Evolutionary conservation across 2,329 filamentous ascomycete species (phyloP), one percentile per base, ranked within the genome.

Genomic region (Arthrobotrys conoides): DNA sequence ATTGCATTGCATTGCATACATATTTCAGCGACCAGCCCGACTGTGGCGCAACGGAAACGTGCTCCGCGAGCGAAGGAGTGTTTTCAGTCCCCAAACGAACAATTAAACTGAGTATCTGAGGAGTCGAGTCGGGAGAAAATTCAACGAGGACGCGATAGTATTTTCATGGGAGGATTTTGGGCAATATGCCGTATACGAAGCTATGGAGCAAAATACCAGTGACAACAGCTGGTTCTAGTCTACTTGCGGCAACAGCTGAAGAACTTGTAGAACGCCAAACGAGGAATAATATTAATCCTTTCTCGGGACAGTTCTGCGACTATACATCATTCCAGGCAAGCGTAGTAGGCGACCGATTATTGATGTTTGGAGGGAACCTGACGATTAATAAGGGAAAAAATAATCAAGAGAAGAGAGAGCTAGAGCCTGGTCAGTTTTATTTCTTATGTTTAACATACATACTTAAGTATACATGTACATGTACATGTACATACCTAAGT

Each of bases 261-360:
- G 55, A 72, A 33, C 63, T 78, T 6, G 64, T 63, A 20, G 70
- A 79, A 36, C 64, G 76, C 41, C 76, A 79, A 44, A 69, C 2
- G 30, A 36, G 22, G 30, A 48, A 24, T 24, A 38, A 18, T 48
- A 48, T 18, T 24, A 38, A 18, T 48, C 76, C 65, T 10, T 79
- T 79, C 64, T 73, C 69, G n/a, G 76, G 76, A 22, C 57, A 75
- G 41, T 79, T 73, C 36, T 79, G 76, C 49, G 69, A 73, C 51
- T 79, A 79, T 57, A 79, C 76, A 20, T 79, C 76, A n/a, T 79
- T 79, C 38, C 76, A 79, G 64, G 49, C 76, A 18, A 79, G 70
- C 44, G 57, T 79, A 16, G 65, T 79, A 8, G 76, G 70, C 48
- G 48, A 24, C 41, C 27, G 70, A 12, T 63, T 79, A 27, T 55